Base-by-base conservation (phyloP, 2,329 filamentous ascomycete species). In the Pyrenophora teres region DNA sequence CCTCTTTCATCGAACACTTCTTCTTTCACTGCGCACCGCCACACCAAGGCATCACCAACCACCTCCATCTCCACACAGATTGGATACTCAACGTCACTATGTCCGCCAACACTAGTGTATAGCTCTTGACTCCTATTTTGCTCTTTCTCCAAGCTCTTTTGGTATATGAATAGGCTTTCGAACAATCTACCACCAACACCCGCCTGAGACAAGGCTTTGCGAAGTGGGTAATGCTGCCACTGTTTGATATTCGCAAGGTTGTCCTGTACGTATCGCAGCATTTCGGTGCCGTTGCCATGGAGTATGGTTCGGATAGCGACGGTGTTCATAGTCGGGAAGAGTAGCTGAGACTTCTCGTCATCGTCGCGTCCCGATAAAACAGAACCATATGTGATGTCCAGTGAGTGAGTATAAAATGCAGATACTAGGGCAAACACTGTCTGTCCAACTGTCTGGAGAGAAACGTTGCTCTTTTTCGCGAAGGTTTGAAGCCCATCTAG, bases 311-410 rank as follows among this genome's bases (percentile, higher is more conserved):
- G 82, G 6, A 96, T 79, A 0, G 88, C 83, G 0, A 96, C 86
- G 0, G 92, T 96, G 66, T 96, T 97, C 89, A 97, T 96, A 0
- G 89, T 90, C 0, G 92, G 93, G 64, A 96, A 97, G 67, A 92
- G 80, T 10, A 93, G 73, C 21, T 83, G 72, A 37, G 88, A 83
- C 0, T 85, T 82, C 13, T 83, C 81, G 39, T 89, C 86, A 8
- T 84, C 85, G 50, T 94, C 90, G n/a, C 93, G 83, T 13, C 93
- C 92, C 0, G 91, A 92, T 10, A 96, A 78, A 1, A 97, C 87
- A 0, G 90, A 83, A 0, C 93, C 93, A 66, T 94, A 96, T 0
- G 85, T 81, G 3, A 96, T 82, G 59, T 96, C 92, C 0, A 95
- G 80, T 0, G 82, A 83, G 3, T 79, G 74, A 1, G 83, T 79